Conservation (phyloP, 192 early-diverging fungal genomes). For the Kappamyces sp. region DNA sequence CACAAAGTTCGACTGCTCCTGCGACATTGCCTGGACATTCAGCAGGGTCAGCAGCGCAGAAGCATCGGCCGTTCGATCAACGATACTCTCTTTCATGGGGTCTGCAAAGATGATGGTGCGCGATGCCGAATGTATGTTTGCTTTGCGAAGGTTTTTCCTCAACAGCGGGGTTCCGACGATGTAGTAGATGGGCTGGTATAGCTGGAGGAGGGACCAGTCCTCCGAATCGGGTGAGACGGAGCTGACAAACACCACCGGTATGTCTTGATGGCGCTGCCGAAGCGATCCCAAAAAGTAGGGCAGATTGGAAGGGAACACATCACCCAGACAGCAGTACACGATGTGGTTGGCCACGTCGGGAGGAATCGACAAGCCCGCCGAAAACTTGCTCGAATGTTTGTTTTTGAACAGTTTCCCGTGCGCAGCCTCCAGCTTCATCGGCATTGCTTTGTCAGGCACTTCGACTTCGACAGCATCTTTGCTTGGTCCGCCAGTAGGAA, state of each 20-base stretch:
- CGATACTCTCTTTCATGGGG: slow-evolving; percentile 20
- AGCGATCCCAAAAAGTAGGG: slow-evolving; percentile 60
- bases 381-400: no score
- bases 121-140: slow-evolving; percentile 45
- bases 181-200: slow-evolving; percentile 46
- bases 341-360: slow-evolving; percentile 56
- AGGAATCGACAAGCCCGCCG: no score
- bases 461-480: no score
- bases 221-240: slow-evolving; percentile 34
- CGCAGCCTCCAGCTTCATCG: no score
- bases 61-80: slow-evolving; percentile 53
- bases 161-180: slow-evolving; percentile 51
- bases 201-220: slow-evolving; percentile 34
- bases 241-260: slow-evolving; percentile 56
- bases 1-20: slow-evolving; percentile 46
- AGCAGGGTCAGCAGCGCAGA: slow-evolving; percentile 57
- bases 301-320: slow-evolving; percentile 57
- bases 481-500: no score
- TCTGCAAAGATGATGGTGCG: slow-evolving; percentile 53
- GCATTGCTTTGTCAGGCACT: no score
- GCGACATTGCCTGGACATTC: slow-evolving; percentile 47
- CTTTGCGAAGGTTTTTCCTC: slow-evolving; percentile 55
- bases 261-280: slow-evolving; percentile 47
- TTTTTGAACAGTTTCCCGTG: no score
- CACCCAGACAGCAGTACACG: slow-evolving; percentile 54